Conservation (phyloP, 2,329 filamentous ascomycete genomes). For the Diaporthe ampelina region DNA sequence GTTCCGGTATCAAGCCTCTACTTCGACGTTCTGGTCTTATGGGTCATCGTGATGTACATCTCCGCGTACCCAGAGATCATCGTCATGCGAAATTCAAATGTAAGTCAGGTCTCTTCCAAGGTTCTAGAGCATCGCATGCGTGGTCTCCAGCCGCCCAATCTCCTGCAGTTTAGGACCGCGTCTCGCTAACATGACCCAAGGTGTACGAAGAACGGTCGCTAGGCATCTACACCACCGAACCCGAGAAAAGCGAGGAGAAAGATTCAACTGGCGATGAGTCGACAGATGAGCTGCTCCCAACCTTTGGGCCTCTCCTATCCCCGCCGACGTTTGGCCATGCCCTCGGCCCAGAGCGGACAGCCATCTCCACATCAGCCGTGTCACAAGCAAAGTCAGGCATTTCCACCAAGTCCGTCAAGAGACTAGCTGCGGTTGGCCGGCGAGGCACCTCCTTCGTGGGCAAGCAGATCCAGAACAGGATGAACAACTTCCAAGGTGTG, state of each 20-base stretch:
- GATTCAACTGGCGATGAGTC: neutral
- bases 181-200: conserved; percentile 4
- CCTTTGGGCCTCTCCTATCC: conserved; percentile 12
- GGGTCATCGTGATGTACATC: conserved; percentile 64
- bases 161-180: neutral
- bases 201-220: conserved; percentile 70
- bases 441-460: conserved; percentile 48
- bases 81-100: conserved; percentile 67
- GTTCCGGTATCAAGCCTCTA: conserved; percentile 61
- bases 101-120: neutral
- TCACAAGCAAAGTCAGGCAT: conserved; percentile 39
- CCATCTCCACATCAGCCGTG: conserved; percentile 36
- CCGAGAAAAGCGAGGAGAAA: conserved; percentile 18
- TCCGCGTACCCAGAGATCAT: conserved; percentile 61
- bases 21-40: conserved; percentile 57
- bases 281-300: conserved; percentile 28
- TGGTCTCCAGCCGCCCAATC: neutral
- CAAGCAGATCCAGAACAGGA: conserved; percentile 47
- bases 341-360: conserved; percentile 9
- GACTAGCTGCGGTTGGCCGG: conserved; percentile 40
- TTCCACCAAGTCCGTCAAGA: conserved; percentile 41
- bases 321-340: neutral
- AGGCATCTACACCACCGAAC: conserved; percentile 56
- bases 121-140: too few species aligned
- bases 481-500: conserved; percentile 46